Base-by-base conservation (phyloP, 78 protist species). In the Dictyostelium firmibasis region DNA sequence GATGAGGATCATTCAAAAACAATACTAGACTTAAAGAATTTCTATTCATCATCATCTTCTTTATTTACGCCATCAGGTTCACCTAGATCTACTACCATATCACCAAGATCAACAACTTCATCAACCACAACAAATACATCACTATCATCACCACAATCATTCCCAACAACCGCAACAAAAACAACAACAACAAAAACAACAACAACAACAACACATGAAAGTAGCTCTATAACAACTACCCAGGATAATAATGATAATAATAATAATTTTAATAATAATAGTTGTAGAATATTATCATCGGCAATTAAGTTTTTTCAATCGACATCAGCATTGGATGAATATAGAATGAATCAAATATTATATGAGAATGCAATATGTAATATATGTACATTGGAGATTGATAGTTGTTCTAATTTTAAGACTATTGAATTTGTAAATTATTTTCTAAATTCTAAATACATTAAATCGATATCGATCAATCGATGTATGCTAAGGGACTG, bases 371-470 rank as follows among this genome's bases (percentile, higher is more conserved):
- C 93, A 57, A 82, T 82, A 29, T 18, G 75, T 79, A 79, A 79
- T 82, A 35, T 82, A 27, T 7, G 29, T 1, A 57, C 13, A 7
- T 72, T 87, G 0, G 81, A 87, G 25, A 87, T 87, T 78, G 85
- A 60, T 11, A 35, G 72, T 18, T 87, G 93, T 62, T 33, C 53
- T 2, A 87, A 87, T 60, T 87, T 87, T 62, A 50, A 74, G 29
- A 36, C 93, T 7, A 87, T 87, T 38, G 85, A 72, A 1, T 78
- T 87, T 77, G 85, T 87, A 18, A 78, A 87, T 70, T 87, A 87
- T 29, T 41, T 87, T 9, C n/a, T 87, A 23, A 78, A 76, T 41
- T 60, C 85, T 8, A 62, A 23, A 38, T 41, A 62, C 47, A 14
- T 87, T 8, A 11, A 53, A 25, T 53, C 35, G 5, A 33, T 87